phyloP scores from a whole-genome alignment of 2,329 filamentous ascomycete genomes.

The Celoporthe dispersa region DNA sequence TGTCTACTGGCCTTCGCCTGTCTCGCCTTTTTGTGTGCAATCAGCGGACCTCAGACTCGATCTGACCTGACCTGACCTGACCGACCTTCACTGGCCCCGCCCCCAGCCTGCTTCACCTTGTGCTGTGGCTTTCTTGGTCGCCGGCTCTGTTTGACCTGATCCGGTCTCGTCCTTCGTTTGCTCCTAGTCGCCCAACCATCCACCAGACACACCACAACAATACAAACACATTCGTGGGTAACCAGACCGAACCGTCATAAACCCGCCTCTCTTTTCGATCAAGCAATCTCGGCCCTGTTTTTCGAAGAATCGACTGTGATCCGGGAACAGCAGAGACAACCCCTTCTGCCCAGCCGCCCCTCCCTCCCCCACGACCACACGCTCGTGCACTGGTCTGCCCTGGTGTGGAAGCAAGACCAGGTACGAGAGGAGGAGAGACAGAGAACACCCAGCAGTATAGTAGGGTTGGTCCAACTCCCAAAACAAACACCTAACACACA shows the following conservation, averaged over 20 bases:
- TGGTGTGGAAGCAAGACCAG: conserved; percentile 14
- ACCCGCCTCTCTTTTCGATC: background rate
- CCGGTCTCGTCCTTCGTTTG: conserved; percentile 14
- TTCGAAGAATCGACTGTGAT: background rate
- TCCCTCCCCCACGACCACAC: background rate
- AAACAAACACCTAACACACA: conserved; percentile 16
- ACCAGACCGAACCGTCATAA: background rate
- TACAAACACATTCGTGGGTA: background rate
- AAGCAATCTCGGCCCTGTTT: background rate
- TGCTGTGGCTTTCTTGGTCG: background rate
- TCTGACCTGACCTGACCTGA: conserved; percentile 4
- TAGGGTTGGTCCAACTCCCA: conserved; percentile 27
- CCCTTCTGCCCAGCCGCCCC: background rate
- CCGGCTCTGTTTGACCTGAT: background rate
- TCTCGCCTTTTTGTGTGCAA: conserved; percentile 6
- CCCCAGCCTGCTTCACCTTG: background rate
- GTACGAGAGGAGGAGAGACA: conserved; percentile 15
- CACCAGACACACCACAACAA: background rate
- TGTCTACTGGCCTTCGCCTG: conserved; percentile 5
- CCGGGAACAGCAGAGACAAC: background rate
- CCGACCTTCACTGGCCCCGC: conserved; percentile 1
- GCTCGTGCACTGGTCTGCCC: conserved; percentile 7
- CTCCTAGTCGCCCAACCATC: background rate
- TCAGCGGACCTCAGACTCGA: conserved; percentile 8
- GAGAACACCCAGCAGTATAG: conserved; percentile 14